Percentiles rank a stretch among this genome's conserved stretches.
Conservation (phyloP, 2,329 filamentous ascomycete genomes). For the Fusarium sp. region DNA sequence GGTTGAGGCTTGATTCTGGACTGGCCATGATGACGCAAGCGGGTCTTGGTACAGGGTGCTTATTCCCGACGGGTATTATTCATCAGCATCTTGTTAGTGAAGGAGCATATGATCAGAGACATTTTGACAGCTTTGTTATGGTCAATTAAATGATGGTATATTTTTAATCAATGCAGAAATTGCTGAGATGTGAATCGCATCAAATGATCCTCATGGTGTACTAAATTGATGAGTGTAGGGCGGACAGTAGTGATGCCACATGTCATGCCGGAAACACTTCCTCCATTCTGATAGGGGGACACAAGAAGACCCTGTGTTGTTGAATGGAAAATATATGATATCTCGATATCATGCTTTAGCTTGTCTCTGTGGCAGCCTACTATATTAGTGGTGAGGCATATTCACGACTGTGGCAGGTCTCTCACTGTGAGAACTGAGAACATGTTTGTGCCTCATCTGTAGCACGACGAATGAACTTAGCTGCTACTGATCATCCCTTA, state of each 20-base stretch:
- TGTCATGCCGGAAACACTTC: neutral
- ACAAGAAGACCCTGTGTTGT: no score
- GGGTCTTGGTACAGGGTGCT: neutral
- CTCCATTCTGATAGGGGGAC: no score
- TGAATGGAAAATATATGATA: neutral
- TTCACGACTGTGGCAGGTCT: neutral
- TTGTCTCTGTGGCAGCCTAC: no score
- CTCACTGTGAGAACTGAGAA: no score
- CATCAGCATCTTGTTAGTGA: neutral
- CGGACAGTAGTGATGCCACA: neutral
- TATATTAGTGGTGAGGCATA: neutral
- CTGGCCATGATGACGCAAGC: conserved; percentile 24
- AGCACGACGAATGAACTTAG: neutral
- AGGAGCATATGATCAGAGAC: neutral
- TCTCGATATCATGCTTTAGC: fast-evolving
- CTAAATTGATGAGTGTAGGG: neutral
- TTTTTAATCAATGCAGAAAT: neutral
- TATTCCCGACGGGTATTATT: neutral
- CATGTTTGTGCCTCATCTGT: neutral
- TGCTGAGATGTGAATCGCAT: no score
- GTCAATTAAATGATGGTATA: neutral
- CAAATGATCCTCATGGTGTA: neutral
- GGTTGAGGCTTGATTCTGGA: conserved; percentile 3
- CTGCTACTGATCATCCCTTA: no score
- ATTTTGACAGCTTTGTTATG: neutral